Evolutionary conservation across 305 asterid species (phyloP).

Genomic region (Fraxinus baroniana): DNA sequence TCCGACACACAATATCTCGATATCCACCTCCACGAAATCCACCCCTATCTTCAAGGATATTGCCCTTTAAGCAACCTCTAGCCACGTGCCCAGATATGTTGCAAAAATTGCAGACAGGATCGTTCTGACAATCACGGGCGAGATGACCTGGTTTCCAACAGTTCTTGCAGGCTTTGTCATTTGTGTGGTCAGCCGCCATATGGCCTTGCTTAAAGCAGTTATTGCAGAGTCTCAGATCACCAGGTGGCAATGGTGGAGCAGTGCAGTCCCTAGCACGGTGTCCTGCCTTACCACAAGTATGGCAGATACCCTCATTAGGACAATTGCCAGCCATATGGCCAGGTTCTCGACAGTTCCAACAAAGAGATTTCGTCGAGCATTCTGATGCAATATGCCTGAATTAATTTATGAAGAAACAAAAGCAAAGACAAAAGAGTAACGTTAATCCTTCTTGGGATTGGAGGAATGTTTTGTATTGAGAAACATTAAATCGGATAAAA

Average conservation of each 20-base stretch:
- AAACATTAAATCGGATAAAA: neutral
- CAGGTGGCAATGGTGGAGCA: constrained; percentile 19
- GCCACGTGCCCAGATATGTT: constrained; percentile 33
- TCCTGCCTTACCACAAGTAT: constrained; percentile 38
- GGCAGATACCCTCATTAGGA: constrained; percentile 43
- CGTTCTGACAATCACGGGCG: constrained; percentile 36
- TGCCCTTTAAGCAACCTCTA: constrained; percentile 26
- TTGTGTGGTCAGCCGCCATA: constrained; percentile 39
- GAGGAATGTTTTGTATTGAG: neutral
- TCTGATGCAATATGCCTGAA: constrained; percentile 45
- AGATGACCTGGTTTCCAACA: constrained; percentile 37
- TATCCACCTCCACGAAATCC: constrained; percentile 25
- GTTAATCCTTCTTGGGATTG: neutral
- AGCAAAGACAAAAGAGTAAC: neutral
- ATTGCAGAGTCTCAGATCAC: constrained; percentile 35
- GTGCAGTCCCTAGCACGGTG: constrained; percentile 42
- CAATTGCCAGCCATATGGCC: constrained; percentile 40
- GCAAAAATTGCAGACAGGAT: constrained; percentile 39
- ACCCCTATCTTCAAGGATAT: constrained; percentile 29
- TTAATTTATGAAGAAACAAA: neutral
- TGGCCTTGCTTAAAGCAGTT: constrained; percentile 41
- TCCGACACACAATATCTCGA: constrained; percentile 40
- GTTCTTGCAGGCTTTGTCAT: constrained; percentile 40
- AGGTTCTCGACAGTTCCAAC: constrained; percentile 46
- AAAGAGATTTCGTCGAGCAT: constrained; percentile 37